These are phyloP conservation scores for Phytophthora aleatoria DNA, from an alignment of 352 stramenopile species.

Conservation along the genomic window DNA sequence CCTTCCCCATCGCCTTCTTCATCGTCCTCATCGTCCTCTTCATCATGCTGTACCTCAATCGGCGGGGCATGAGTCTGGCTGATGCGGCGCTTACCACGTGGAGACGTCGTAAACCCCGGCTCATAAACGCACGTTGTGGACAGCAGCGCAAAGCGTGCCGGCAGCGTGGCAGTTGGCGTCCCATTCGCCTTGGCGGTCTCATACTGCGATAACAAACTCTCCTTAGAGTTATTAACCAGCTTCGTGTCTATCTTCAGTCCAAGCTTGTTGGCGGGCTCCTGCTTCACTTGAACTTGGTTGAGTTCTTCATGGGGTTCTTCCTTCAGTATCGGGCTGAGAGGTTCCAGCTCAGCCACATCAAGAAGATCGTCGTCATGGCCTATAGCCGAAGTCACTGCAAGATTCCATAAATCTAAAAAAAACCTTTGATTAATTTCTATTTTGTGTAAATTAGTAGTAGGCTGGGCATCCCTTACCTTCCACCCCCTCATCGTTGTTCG, in stretches of 20 bases:
- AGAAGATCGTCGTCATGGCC: slow-evolving; percentile 39
- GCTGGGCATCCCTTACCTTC: slow-evolving; percentile 18
- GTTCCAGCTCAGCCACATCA: slow-evolving; percentile 30
- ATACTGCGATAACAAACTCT: slow-evolving; percentile 24
- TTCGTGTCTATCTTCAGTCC: slow-evolving; percentile 33
- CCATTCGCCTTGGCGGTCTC: slow-evolving; percentile 25
- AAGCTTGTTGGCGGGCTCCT: slow-evolving; percentile 11
- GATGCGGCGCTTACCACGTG: slow-evolving; percentile 41
- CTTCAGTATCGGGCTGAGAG: slow-evolving; percentile 32
- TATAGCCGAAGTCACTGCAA: slow-evolving; percentile 16
- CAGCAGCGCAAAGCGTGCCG: slow-evolving; percentile 35
- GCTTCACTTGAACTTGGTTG: slow-evolving; percentile 23
- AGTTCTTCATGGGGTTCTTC: slow-evolving; percentile 22
- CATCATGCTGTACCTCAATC: slow-evolving; percentile 17
- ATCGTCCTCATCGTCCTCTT: slow-evolving; percentile 11
- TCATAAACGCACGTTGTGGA: slow-evolving; percentile 42
- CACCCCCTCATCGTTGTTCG: slow-evolving; percentile 38
- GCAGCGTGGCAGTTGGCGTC: slow-evolving; percentile 34
- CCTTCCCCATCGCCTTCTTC: slow-evolving; percentile 14
- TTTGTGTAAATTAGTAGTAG: not conserved
- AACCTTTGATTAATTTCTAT: not conserved
- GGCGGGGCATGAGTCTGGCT: slow-evolving; percentile 24
- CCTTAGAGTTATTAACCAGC: slow-evolving; percentile 20
- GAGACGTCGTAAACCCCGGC: slow-evolving; percentile 39
- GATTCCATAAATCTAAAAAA: slow-evolving; percentile 33